Evolutionary conservation across 1,284 basidiomycete genomes (phyloP), one percentile per base, ranked within the genome.

Genomic region (Cryptococcus amylolentus): DNA sequence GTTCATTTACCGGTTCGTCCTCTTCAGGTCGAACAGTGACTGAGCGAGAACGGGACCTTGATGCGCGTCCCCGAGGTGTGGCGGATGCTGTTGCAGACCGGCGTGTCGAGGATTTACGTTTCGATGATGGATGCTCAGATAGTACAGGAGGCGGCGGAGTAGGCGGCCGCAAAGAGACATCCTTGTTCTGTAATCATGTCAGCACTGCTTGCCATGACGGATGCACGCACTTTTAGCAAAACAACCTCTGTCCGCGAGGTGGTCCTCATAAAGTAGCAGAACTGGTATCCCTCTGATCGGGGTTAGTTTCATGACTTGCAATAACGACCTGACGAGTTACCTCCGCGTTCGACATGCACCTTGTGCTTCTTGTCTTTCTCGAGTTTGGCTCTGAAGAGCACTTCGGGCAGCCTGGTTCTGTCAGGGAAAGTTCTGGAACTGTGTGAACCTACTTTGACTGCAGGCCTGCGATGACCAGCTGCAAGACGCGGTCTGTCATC

Each of bases 201-300:
- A 38, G 41, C 16, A 35, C 41, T n/a, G 41, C 16, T 42, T n/a
- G 20, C 10, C 16, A 42, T 42, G n/a, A 14, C 41, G 6, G 13
- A 51, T 12, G 23, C 9, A 16, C 63, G 39, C 18, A 69, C 72
- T 60, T 76, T 76, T 42, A 76, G 64, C 5, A 76, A 60, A 5
- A 76, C 68, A 6, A 74, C 74, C 52, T 76, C 74, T 3, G 74
- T 76, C 13, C 71, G 55, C 0, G 69, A 72, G 0, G 74, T 76
- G 38, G 68, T 66, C 27, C 74, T 58, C 13, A 76, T 60, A 49
- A 75, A 76, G 55, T 76, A 76, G 55, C 74, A 76, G 59, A 67
- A 76, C 55, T 76, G 74, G 54, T 71, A 76, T 1, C 65, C 64
- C 54, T 72, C 73, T 75, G 52, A 14, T n/a, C 1, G 37, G 56